These are phyloP conservation scores for Aureobasidium sp. DNA, from an alignment of 2,329 filamentous ascomycete species.

Conservation along the genomic window DNA sequence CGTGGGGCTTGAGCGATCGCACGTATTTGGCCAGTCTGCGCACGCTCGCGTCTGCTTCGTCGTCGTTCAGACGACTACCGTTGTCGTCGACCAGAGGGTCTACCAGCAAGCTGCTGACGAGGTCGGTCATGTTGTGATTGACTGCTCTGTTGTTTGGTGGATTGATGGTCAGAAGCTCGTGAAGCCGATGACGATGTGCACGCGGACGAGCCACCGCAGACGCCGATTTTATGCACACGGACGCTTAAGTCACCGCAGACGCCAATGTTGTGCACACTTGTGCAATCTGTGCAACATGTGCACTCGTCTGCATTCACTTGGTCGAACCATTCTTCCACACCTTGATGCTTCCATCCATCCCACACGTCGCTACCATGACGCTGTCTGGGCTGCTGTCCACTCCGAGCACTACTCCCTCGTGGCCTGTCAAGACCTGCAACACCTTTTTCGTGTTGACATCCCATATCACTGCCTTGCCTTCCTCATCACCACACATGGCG, in stretches of 20 bases:
- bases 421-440: slow-evolving; percentile 58
- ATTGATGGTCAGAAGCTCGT: slow-evolving; percentile 8
- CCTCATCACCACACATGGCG: slow-evolving; percentile 77
- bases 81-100: slow-evolving; percentile 2
- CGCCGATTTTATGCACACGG: neutral
- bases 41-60: neutral
- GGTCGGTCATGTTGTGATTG: slow-evolving; percentile 4
- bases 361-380: slow-evolving; percentile 53
- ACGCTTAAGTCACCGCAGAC: no score
- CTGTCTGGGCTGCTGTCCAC: slow-evolving; percentile 53
- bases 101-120: neutral
- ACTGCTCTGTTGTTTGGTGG: neutral
- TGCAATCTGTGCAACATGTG: neutral
- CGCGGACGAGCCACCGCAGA: no score
- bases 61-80: neutral
- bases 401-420: slow-evolving; percentile 52
- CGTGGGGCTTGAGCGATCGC: neutral
- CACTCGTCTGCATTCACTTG: neutral
- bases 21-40: slow-evolving; percentile 7
- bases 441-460: slow-evolving; percentile 81
- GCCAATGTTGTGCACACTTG: no score
- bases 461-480: slow-evolving; percentile 81
- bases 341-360: slow-evolving; percentile 54
- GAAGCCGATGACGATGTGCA: slow-evolving; percentile 11
- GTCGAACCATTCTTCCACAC: slow-evolving; percentile 45